Evolutionary conservation across 768 basidiomycete genomes (phyloP).

Genomic region (Lactarius indigo): DNA sequence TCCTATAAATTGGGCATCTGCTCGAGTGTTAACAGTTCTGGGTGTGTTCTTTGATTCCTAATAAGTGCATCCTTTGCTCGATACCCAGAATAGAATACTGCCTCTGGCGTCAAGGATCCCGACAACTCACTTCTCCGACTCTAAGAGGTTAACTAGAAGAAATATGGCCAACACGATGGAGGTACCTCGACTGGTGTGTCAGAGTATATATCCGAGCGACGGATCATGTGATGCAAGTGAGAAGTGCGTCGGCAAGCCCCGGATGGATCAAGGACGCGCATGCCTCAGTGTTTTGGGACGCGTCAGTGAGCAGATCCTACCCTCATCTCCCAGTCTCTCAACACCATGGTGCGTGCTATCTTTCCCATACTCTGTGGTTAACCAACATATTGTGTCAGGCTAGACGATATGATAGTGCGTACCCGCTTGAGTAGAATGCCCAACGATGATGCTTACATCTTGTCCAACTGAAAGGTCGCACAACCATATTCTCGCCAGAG

Average conservation of each 20-base stretch:
- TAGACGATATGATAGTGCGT: conserved; percentile 92
- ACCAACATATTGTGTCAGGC: conserved; percentile 47
- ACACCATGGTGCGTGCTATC: conserved; percentile 17
- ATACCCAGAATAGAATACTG: too few species aligned
- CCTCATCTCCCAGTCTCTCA: conserved; percentile 4
- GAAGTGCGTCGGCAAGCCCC: conserved; percentile 2
- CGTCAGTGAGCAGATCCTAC: conserved; percentile 2
- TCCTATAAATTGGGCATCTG: too few species aligned
- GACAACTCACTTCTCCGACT: too few species aligned
- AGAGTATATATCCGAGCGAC: too few species aligned
- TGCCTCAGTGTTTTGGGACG: conserved; percentile 2
- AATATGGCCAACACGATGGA: too few species aligned
- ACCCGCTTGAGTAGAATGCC: conserved; percentile 8
- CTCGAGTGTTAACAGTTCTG: too few species aligned
- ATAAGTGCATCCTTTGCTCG: too few species aligned
- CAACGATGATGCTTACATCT: conserved; percentile 15
- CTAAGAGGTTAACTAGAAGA: too few species aligned
- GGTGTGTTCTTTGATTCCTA: too few species aligned
- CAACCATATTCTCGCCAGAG: conserved; percentile 99
- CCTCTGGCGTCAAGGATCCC: too few species aligned
- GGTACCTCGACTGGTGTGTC: too few species aligned
- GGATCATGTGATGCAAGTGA: too few species aligned
- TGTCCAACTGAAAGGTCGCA: conserved; percentile 58
- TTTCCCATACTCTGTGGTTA: neutral
- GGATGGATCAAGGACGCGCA: conserved; percentile 8